Conservation (phyloP, 768 basidiomycete genomes). For the Rhodosporidiobolus odoratus region DNA sequence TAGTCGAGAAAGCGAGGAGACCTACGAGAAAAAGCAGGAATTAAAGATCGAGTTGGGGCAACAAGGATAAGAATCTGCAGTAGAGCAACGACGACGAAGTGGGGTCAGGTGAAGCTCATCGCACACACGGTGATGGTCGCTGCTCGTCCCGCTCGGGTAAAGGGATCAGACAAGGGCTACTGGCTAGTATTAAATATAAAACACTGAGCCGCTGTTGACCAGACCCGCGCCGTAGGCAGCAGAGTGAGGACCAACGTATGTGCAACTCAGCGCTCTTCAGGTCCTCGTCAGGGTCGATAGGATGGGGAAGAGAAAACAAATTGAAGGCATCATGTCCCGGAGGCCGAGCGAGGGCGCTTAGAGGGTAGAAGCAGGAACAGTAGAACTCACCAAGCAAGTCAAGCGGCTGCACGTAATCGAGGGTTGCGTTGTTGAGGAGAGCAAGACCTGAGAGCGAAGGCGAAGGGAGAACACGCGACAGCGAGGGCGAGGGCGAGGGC, state of each 20-base stretch:
- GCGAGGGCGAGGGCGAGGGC: too few relatives aligned
- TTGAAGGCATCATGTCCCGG: conserved; percentile 22
- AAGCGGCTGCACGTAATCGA: too few relatives aligned
- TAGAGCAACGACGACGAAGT: not conserved
- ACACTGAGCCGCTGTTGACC: conserved; percentile 3
- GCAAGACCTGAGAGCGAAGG: not conserved
- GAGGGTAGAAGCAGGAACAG: not conserved
- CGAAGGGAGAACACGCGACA: too few relatives aligned
- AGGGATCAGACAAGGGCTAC: conserved; percentile 37
- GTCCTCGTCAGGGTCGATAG: conserved; percentile 36
- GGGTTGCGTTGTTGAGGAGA: not conserved
- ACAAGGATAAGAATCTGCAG: too few relatives aligned
- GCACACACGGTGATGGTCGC: not conserved
- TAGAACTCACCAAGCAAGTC: not conserved
- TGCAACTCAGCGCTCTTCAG: conserved; percentile 25
- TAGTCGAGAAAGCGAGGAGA: not conserved
- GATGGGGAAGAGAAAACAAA: conserved; percentile 37
- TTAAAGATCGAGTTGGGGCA: not conserved
- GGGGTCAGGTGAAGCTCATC: not conserved
- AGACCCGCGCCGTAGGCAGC: conserved; percentile 15
- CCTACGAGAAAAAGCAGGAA: not conserved
- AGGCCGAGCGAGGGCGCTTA: not conserved
- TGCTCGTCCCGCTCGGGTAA: not conserved
- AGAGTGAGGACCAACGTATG: not conserved
- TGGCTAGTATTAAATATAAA: conserved; percentile 30